These are phyloP conservation scores for Schizochytrium sp. DNA, from an alignment of 108 stramenopile species.

Conservation along the genomic window DNA sequence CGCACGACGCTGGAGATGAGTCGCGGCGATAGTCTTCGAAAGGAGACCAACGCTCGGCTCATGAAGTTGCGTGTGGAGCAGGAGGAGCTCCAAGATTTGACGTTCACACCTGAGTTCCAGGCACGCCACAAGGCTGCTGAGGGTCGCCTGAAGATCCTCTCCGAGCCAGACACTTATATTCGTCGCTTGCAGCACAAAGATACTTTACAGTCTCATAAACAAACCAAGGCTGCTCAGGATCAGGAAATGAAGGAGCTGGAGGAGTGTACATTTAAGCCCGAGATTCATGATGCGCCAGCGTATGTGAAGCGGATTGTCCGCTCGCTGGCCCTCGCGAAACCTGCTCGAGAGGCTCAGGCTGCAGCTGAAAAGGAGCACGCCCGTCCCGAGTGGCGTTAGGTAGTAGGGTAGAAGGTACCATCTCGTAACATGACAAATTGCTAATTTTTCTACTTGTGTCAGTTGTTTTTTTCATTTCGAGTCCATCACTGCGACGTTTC, in stretches of 20 bases:
- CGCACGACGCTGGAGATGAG: constrained; percentile 70
- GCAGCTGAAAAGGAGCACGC: not conserved
- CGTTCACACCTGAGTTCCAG: constrained; percentile 70
- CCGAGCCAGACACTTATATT: constrained; percentile 72
- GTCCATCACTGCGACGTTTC: not conserved
- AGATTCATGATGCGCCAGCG: constrained; percentile 72
- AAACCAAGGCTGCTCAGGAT: constrained; percentile 58
- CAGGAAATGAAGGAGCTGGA: constrained; percentile 69
- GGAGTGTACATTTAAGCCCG: constrained; percentile 75
- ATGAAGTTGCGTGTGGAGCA: constrained; percentile 69
- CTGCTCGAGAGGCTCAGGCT: constrained; percentile 24
- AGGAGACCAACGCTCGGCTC: constrained; percentile 72
- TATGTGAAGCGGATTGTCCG: constrained; percentile 71
- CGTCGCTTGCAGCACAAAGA: constrained; percentile 67
- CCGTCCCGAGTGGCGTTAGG: constrained; percentile 41
- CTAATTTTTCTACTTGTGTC: not conserved
- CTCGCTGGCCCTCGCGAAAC: constrained; percentile 64
- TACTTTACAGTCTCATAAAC: constrained; percentile 40
- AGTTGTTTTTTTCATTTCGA: constrained; percentile 18
- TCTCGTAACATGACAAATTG: not conserved
- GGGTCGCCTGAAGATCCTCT: constrained; percentile 67
- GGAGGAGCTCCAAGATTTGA: constrained; percentile 69
- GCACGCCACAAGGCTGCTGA: constrained; percentile 61
- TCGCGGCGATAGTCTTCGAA: constrained; percentile 72
- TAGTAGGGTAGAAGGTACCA: not conserved